phyloP scores from a whole-genome alignment of 164 flowering plant genomes.

The Platanus orientalis region DNA sequence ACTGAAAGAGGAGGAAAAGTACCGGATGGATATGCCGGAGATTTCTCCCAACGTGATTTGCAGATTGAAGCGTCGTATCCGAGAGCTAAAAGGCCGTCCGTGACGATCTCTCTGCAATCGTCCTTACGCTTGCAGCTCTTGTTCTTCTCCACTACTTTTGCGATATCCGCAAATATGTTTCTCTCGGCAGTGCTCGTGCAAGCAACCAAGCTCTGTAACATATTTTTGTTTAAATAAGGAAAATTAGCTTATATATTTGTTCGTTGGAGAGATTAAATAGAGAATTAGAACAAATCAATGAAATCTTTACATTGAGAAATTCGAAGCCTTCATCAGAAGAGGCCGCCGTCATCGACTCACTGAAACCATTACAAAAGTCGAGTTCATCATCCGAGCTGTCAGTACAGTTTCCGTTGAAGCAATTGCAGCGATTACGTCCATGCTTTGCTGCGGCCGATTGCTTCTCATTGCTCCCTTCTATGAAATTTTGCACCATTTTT shows the following conservation, averaged over 20 bases:
- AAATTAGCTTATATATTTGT: no score
- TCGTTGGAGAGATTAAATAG: no score
- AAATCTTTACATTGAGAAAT: no score
- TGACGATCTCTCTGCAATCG: constrained; percentile 43
- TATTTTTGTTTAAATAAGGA: no score
- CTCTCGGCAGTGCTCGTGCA: constrained; percentile 25
- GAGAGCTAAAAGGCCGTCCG: constrained; percentile 38
- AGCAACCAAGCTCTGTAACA: constrained; percentile 26
- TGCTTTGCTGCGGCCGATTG: constrained; percentile 24
- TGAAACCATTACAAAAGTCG: no score
- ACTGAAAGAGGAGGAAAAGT: constrained; percentile 8
- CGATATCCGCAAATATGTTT: constrained; percentile 30
- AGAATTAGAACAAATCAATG: no score
- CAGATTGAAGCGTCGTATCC: constrained; percentile 78
- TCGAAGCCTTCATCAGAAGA: no score
- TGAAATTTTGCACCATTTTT: constrained; percentile 80
- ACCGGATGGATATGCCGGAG: constrained; percentile 75
- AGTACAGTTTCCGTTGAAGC: no score
- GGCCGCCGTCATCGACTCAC: no score
- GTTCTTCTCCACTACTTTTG: constrained; percentile 42
- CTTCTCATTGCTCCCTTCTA: constrained; percentile 66
- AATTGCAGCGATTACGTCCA: not conserved
- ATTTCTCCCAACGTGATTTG: constrained; percentile 77
- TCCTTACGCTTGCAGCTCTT: constrained; percentile 46
- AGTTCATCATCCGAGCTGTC: constrained; percentile 77